Evolutionary conservation across 257 asterid species (phyloP).

Genomic region (Phtheirospermum japonicum): DNA sequence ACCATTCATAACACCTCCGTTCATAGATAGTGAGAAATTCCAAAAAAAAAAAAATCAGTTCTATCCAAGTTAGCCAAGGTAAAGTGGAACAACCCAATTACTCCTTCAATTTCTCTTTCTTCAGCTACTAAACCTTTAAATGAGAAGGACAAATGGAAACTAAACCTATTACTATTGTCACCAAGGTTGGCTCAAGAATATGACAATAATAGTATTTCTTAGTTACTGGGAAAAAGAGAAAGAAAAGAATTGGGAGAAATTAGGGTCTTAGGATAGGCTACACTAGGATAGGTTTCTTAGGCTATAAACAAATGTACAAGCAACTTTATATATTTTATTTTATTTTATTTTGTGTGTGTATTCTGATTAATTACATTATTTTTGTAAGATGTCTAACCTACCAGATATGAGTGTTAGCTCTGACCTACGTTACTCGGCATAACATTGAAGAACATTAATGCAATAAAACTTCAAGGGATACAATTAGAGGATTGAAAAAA

Average conservation of each 20-base stretch:
- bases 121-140: neutral
- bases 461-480: neutral
- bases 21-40: neutral
- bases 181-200: neutral
- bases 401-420: neutral
- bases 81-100: conserved; percentile 1
- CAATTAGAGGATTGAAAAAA: no score
- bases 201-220: neutral
- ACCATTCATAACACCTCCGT: conserved; percentile 2
- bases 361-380: neutral
- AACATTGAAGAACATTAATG: neutral
- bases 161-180: neutral
- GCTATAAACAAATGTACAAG: neutral
- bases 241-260: neutral
- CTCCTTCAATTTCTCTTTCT: neutral
- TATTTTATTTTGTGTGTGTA: neutral
- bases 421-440: neutral
- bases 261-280: neutral
- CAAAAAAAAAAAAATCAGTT: conserved; percentile 13
- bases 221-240: neutral
- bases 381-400: neutral
- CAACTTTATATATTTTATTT: neutral
- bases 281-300: no score
- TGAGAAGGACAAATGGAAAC: neutral
- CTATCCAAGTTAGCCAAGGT: neutral